Percentiles rank a stretch among this genome's conserved stretches.
Evolutionary conservation across 148 eudicot species (phyloP).

Genomic region (Rhododendron henanense): DNA sequence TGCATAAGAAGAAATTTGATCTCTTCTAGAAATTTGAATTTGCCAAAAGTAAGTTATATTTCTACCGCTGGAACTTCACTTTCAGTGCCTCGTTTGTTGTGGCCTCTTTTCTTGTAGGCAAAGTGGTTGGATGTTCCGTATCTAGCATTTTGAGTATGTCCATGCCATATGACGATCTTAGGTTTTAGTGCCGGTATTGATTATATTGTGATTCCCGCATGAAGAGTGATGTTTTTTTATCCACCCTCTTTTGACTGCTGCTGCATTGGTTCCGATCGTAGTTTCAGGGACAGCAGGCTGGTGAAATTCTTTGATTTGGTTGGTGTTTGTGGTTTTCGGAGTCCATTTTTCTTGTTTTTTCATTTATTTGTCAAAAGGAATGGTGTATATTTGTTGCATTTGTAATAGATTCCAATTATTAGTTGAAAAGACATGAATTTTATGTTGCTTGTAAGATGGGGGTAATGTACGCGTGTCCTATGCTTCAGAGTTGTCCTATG

Average conservation of each 20-base stretch:
- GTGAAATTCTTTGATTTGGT: constrained; percentile 49
- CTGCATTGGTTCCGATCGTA: constrained; percentile 12
- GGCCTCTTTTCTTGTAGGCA: constrained; percentile 9
- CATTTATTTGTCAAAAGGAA: constrained; percentile 16
- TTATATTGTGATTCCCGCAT: constrained; percentile 13
- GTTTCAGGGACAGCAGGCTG: constrained; percentile 13
- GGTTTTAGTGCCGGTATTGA: constrained; percentile 14
- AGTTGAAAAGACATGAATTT: constrained; percentile 1
- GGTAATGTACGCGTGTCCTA: not conserved
- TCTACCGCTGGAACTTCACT: constrained; percentile 1
- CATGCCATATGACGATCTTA: not conserved
- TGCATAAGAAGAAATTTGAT: constrained; percentile 84
- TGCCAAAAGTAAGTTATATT: not conserved
- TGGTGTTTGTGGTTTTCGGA: constrained; percentile 28
- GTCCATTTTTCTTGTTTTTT: constrained; percentile 2
- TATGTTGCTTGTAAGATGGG: constrained; percentile 2
- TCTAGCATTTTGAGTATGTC: not conserved
- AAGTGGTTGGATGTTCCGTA: constrained; percentile 2
- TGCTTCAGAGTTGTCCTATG: not conserved
- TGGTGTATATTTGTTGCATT: constrained; percentile 30
- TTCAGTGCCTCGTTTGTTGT: not conserved
- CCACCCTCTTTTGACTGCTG: constrained; percentile 2
- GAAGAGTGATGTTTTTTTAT: constrained; percentile 23
- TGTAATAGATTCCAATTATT: constrained; percentile 6
- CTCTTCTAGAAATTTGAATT: constrained; percentile 53